Base-by-base conservation (phyloP, 2,329 filamentous ascomycete genomes). In the Aureobasidium zeae region DNA sequence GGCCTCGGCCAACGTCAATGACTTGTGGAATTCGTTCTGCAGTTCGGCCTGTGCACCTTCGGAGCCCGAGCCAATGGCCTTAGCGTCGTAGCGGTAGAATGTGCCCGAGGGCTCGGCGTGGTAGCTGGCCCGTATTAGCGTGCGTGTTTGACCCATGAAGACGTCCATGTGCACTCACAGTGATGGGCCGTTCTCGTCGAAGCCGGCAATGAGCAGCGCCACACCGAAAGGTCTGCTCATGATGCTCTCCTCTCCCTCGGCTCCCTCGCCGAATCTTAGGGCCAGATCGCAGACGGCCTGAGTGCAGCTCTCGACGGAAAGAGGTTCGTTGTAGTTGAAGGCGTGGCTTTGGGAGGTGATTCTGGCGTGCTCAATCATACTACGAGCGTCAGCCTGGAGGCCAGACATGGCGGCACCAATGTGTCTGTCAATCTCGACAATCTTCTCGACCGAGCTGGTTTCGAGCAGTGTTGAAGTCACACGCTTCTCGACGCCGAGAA, bases 331-430 rank as follows among this genome's bases (percentile, higher is more conserved):
- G 72, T 93, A 98, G 76, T 98, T 86, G 77, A 98, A 98, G 56
- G 84, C 78, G 67, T 98, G 91, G 67, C 83, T 91, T 74, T 98
- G 91, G 63, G 82, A 86, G 70, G 96, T 93, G 62, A 98, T 89
- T 57, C 89, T 86, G 57, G 91, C 91, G 69, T 98, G 91, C 73
- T 98, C 91, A 52, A 98, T 79, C 83, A 98, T 94, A 68, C 84
- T 91, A 61, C 91, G 83, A 51, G 91, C 91, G 66, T 98, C 91
- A 59, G 91, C 91, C 73, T 98, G 91, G 52, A 98, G 77, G 34
- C 91, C 91, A 26, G 84, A 91, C 88, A 98, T 98, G 69, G 91
- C 91, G 70, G 91, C 96, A 59, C 91, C 91, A 57, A 98, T 95
- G 72, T 98, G 91, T 63, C 85, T 80, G 72, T 98, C 91, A 65